phyloP scores from a whole-genome alignment of 106 monocot species.

The Iris macrosiphon region DNA sequence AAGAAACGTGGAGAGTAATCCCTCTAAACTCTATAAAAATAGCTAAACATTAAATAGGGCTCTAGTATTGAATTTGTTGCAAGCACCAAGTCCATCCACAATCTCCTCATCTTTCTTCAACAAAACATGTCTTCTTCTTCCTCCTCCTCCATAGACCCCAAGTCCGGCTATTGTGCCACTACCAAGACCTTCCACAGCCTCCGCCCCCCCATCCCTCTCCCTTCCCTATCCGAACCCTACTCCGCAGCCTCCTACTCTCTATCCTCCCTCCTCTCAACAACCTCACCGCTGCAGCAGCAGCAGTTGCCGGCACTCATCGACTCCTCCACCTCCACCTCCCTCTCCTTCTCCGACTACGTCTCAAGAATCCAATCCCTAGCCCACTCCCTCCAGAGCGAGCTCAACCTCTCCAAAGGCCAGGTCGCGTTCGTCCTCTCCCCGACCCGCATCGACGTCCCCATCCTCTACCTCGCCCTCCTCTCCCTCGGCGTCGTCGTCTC shows the following conservation, averaged over 20 bases:
- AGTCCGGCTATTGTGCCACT: conserved; percentile 9
- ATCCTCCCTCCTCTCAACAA: conserved; percentile 15
- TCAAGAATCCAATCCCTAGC: conserved; percentile 11
- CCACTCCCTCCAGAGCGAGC: not conserved
- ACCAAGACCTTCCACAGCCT: conserved; percentile 28
- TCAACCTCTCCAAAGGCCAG: conserved; percentile 3
- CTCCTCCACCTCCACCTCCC: conserved; percentile 13
- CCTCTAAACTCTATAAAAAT: too few relatives aligned
- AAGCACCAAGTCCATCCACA: too few relatives aligned
- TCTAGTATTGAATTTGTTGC: too few relatives aligned
- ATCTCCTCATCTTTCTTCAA: too few relatives aligned
- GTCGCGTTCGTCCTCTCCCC: conserved; percentile 21
- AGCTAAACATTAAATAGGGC: too few relatives aligned
- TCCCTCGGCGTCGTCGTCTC: conserved; percentile 19
- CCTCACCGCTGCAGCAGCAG: conserved; percentile 13
- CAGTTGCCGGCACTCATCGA: conserved; percentile 31
- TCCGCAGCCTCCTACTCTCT: conserved; percentile 21
- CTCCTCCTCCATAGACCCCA: conserved; percentile 5
- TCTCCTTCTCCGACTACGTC: conserved; percentile 13
- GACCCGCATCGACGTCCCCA: conserved; percentile 14
- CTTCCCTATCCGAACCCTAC: conserved; percentile 9
- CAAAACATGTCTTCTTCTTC: too few relatives aligned
- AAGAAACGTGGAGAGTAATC: too few relatives aligned
- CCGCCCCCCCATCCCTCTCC: conserved; percentile 9
- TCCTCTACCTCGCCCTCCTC: conserved; percentile 29